Evolutionary conservation across 169 alveolate genomes (phyloP), one percentile per base, ranked within the genome.

Genomic region (Plasmodium falciparum): DNA sequence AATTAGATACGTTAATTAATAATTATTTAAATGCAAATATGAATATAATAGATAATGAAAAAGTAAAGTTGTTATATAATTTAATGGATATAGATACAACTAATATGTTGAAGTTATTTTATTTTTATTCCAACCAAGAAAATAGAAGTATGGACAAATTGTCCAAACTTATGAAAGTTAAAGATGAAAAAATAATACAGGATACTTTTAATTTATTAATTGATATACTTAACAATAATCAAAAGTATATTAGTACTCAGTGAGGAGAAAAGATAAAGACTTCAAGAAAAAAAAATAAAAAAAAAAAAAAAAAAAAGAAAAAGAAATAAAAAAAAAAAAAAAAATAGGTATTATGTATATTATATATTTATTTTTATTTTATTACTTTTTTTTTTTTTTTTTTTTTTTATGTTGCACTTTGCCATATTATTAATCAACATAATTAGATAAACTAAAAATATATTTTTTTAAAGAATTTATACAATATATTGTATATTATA

Each of bases 41-140:
- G 26, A 78, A 66, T 78, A 65, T 9, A 54, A 65, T 78, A 26
- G 76, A 66, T 45, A 47, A 52, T 39, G 71, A 67, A 13, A 78
- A 66, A 66, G 80, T 26, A 26, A 78, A 78, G 12, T 45, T 78
- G 17, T 20, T 78, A 13, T 78, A 78, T n/a, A 78, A 78, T 66
- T 70, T 78, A 61, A 50, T 66, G 69, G 70, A 66, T 50, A 24
- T 78, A 9, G 76, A 78, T 58, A 78, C 78, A 22, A 67, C 33
- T 54, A 67, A 66, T 78, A 65, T 78, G 45, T 50, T 65, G 78
- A 78, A 78, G 17, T 69, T 78, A 47, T 78, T 78, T 78, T 78
- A 78, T 66, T 78, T 78, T 78, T 78, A 78, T 4, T 63, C 78
- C 22, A 49, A 78, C 47, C 29, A 50, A n/a, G 59, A 66, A 17